Evolutionary conservation across 495 filamentous ascomycete genomes (phyloP).

Genomic region (Paragyromitra xinjiangensis): DNA sequence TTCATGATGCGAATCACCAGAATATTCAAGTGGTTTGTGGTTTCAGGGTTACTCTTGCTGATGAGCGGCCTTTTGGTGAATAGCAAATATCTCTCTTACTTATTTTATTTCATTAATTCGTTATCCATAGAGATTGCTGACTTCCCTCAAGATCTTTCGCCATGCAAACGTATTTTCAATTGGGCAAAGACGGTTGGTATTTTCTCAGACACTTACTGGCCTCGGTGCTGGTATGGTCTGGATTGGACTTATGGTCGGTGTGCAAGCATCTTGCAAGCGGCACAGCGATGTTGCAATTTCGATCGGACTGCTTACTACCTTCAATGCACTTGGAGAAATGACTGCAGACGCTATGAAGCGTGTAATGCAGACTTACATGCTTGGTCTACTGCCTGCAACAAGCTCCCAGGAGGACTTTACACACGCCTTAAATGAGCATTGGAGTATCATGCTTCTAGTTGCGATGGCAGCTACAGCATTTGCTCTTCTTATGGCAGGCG

Average conservation of each 20-base stretch:
- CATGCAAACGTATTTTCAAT: slow-evolving; percentile 16
- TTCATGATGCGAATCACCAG: slow-evolving; percentile 31
- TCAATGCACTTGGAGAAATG: slow-evolving; percentile 27
- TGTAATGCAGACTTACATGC: slow-evolving; percentile 34
- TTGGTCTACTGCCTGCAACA: slow-evolving; percentile 16
- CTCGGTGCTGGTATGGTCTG: slow-evolving; percentile 34
- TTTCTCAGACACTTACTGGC: slow-evolving; percentile 33
- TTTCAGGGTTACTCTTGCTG: slow-evolving; percentile 28
- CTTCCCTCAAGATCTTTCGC: slow-evolving; percentile 18
- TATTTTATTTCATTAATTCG: background rate
- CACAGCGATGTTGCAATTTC: slow-evolving; percentile 50
- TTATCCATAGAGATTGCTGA: background rate
- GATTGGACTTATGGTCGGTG: slow-evolving; percentile 27
- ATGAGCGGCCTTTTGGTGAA: slow-evolving; percentile 39
- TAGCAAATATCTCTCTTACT: background rate
- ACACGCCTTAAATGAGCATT: slow-evolving; percentile 29
- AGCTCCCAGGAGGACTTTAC: slow-evolving; percentile 27
- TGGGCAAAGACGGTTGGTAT: slow-evolving; percentile 16
- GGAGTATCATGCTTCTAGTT: slow-evolving; percentile 39
- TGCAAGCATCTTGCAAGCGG: slow-evolving; percentile 37
- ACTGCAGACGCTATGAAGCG: slow-evolving; percentile 39
- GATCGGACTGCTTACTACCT: slow-evolving; percentile 38
- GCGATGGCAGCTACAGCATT: slow-evolving; percentile 24
- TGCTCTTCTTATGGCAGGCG: slow-evolving; percentile 30
- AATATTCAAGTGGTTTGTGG: slow-evolving; percentile 32